These are phyloP conservation scores for Colletotrichum spinosum DNA, from an alignment of 2,329 filamentous ascomycete species.

Conservation along the genomic window DNA sequence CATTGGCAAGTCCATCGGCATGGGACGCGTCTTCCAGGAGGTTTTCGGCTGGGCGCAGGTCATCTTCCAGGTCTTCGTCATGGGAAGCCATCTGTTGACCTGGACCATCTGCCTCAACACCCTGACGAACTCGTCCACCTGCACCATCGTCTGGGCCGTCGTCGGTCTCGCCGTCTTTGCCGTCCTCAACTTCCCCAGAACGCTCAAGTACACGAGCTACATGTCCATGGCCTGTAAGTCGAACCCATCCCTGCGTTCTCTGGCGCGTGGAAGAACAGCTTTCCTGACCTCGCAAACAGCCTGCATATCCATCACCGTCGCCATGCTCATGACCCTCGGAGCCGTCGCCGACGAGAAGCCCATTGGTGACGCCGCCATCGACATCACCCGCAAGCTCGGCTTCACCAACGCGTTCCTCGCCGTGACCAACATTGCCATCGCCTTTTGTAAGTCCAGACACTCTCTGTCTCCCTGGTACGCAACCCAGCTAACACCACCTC, in stretches of 20 bases:
- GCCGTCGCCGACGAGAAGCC: slow-evolving; percentile 64
- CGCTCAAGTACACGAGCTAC: slow-evolving; percentile 71
- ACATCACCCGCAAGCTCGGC: slow-evolving; percentile 50
- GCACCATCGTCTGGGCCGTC: slow-evolving; percentile 73
- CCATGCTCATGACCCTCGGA: slow-evolving; percentile 73
- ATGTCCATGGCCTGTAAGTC: slow-evolving; percentile 66
- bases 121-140: slow-evolving; percentile 68
- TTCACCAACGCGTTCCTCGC: slow-evolving; percentile 67
- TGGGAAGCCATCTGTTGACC: slow-evolving; percentile 76
- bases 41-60: slow-evolving; percentile 70
- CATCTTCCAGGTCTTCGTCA: slow-evolving; percentile 74
- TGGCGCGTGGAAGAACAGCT: neutral
- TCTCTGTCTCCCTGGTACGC: neutral
- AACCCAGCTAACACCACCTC: neutral
- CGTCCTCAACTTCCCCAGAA: slow-evolving; percentile 69
- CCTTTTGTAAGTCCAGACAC: slow-evolving; percentile 60
- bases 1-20: slow-evolving; percentile 56
- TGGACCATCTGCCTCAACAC: slow-evolving; percentile 76
- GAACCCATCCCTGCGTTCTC: no score
- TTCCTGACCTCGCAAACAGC: slow-evolving; percentile 43
- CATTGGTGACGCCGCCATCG: slow-evolving; percentile 49
- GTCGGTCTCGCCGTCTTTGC: slow-evolving; percentile 70
- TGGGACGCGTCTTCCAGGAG: slow-evolving; percentile 67
- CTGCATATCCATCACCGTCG: slow-evolving; percentile 70
- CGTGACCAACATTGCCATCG: slow-evolving; percentile 74